Evolutionary conservation across 176 grass and related monocot species (phyloP).

Genomic region (Raddia guianensis): DNA sequence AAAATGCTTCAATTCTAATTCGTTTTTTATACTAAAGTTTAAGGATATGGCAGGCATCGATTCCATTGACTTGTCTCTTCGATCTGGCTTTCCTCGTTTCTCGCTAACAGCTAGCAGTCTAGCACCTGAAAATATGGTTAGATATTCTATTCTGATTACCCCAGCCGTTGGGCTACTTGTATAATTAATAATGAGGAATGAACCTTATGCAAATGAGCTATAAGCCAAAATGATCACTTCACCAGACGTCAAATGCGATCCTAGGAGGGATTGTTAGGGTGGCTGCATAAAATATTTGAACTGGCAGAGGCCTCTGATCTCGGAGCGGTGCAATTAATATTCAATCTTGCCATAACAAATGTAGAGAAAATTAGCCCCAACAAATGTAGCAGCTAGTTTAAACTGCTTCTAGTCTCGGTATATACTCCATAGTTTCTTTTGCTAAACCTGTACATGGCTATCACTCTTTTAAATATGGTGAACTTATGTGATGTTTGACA

Average conservation of each 20-base stretch:
- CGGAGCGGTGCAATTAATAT: background rate
- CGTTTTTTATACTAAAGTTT: too few species aligned
- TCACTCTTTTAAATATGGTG: background rate
- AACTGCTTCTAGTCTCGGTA: constrained; percentile 2
- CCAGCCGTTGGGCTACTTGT: background rate
- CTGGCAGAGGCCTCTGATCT: background rate
- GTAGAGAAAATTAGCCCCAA: background rate
- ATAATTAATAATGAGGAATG: background rate
- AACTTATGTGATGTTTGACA: too few species aligned
- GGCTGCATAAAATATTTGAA: background rate
- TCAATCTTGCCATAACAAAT: constrained; percentile 8
- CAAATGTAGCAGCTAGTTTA: background rate
- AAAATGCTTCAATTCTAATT: too few species aligned
- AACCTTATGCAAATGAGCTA: background rate
- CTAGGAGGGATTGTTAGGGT: background rate
- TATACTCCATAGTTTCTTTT: background rate
- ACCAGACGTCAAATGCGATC: background rate
- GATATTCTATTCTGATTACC: background rate
- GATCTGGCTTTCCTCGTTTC: background rate
- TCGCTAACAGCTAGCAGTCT: background rate
- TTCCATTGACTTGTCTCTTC: background rate
- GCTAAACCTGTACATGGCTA: background rate
- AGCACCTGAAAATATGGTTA: background rate
- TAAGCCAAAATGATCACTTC: background rate
- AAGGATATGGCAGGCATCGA: background rate